Evolutionary conservation across 129 eudicot species (phyloP), one percentile per base, ranked within the genome.

Genomic region (Chrysanthemum lavandulifolium): DNA sequence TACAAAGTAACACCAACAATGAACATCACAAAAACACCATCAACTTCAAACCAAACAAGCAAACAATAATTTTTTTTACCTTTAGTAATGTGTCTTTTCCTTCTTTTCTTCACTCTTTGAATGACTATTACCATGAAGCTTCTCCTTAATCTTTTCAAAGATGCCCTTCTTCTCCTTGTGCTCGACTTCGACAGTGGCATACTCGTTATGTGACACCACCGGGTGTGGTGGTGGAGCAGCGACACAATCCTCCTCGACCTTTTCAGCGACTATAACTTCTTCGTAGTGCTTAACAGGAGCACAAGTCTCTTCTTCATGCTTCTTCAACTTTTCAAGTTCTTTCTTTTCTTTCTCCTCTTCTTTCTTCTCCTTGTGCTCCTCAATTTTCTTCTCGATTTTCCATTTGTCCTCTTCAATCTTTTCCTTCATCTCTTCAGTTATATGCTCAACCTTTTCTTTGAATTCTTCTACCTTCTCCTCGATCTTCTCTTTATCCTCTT

Each of bases 121-220:
- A 78, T 78, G 72, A 76, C 68, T 61, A 78, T 72, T 19, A 1
- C 29, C 78, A 10, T 78, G 78, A 31, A 78, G 73, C 67, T 78
- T 78, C 14, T 78, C 78, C 60, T 78, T 78, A 47, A 78, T 78
- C 72, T 78, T 78, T 56, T 73, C 82, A 18, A 78, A 78, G 47
- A 78, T 78, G 14, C 82, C 82, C 49, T 72, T 78, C 55, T 78
- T 72, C 61, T 78, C 82, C 73, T 72, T 78, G 29, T 78, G 82
- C 49, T 78, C 78, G 49, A 55, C 82, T 72, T 72, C 78, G 14
- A 48, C 73, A 5, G 73, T 25, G 13, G 23, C 43, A 3, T 78
- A 58, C 25, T 78, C 73, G 10, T 65, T 65, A 27, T 72, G 55
- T 10, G 68, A 74, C 51, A 25, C 82, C 16, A 47, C 63, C 2